Evolutionary conservation across 371 early-diverging fungal genomes (phyloP), one percentile per base, ranked within the genome.

Genomic region (Apophysomyces trapeziformis): DNA sequence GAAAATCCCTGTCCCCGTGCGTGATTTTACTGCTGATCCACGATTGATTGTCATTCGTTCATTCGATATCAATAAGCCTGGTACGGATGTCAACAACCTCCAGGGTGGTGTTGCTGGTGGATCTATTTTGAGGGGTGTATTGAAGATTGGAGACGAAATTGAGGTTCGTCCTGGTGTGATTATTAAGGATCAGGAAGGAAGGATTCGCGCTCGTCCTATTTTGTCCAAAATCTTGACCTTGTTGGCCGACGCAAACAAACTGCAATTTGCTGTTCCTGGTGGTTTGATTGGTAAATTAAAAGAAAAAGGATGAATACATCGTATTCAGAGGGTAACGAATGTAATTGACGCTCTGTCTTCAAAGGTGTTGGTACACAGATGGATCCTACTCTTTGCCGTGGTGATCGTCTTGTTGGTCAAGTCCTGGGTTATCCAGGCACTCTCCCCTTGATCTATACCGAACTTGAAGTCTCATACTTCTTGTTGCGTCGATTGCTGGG

Each of bases 31-130:
- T 36, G 87, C 96, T 26, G 90, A 91, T 60, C 97, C 99, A 45
- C 90, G 93, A 64, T 87, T 99, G 72, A 97, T 99, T 76, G 98
- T 99, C 66, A 99, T 99, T 74, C 95, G 99, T 77, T 96, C 97
- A 37, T 99, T 99, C 76, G 99, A 99, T 86, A 96, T 99, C 72
- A 99, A 99, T 88, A 99, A 98, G 85, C 99, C 99, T 39, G 99
- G 99, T 75, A 91, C 96, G 47, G 96, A 96, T 74, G 92, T 98
- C 38, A 88, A 90, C n/a, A 90, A 97, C 39, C 89, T 99, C 64
- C 93, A 92, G 79, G 99, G 99, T 78, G 99, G 99, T 77, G 99
- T 99, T 73, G 99, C 99, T 68, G 99, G 99, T 85, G 99, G 99
- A 43, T 95, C 95, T 65, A 96, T 99, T 72, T 85, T 99, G 64